Percentiles rank a stretch among this genome's conserved stretches.
Conservation (phyloP, 2,329 filamentous ascomycete genomes). For the Exserohilum rostratum region DNA sequence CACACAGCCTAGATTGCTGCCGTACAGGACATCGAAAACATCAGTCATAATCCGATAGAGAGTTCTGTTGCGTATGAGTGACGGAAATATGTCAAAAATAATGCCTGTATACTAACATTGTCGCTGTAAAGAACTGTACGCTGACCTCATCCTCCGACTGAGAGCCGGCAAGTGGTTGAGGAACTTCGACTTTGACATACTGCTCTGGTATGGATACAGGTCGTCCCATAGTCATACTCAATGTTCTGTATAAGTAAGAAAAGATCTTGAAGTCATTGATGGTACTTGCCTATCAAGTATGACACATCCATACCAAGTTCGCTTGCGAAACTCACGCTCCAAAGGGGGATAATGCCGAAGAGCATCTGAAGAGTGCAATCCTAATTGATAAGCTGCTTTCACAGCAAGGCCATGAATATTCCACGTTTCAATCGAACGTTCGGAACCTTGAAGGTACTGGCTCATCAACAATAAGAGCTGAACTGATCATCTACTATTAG, state of each 20-base stretch:
- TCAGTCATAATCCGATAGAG: slow-evolving; percentile 43
- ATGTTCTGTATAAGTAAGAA: slow-evolving; percentile 37
- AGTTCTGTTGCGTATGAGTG: slow-evolving; percentile 23
- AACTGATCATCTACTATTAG: slow-evolving; percentile 2
- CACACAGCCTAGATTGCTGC: slow-evolving; percentile 52
- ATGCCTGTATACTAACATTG: slow-evolving; percentile 35
- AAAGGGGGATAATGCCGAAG: slow-evolving; percentile 47
- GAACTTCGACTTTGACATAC: slow-evolving; percentile 51
- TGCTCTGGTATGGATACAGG: slow-evolving; percentile 55
- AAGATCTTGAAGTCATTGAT: neutral
- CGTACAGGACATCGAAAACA: slow-evolving; percentile 53
- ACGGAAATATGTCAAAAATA: neutral
- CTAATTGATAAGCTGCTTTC: slow-evolving; percentile 58
- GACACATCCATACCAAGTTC: slow-evolving; percentile 59
- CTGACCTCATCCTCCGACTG: slow-evolving; percentile 6
- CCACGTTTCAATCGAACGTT: slow-evolving; percentile 61
- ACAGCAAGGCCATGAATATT: slow-evolving; percentile 60
- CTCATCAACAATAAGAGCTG: slow-evolving; percentile 50
- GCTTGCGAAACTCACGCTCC: slow-evolving; percentile 56
- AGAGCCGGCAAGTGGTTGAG: neutral
- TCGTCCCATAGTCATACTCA: slow-evolving; percentile 61
- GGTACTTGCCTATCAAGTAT: slow-evolving; percentile 52
- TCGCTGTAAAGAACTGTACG: slow-evolving; percentile 42
- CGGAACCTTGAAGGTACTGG: slow-evolving; percentile 62
- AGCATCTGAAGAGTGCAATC: slow-evolving; percentile 56